phyloP scores from a whole-genome alignment of 192 early-diverging fungal species.

The Mortierella claussenii region DNA sequence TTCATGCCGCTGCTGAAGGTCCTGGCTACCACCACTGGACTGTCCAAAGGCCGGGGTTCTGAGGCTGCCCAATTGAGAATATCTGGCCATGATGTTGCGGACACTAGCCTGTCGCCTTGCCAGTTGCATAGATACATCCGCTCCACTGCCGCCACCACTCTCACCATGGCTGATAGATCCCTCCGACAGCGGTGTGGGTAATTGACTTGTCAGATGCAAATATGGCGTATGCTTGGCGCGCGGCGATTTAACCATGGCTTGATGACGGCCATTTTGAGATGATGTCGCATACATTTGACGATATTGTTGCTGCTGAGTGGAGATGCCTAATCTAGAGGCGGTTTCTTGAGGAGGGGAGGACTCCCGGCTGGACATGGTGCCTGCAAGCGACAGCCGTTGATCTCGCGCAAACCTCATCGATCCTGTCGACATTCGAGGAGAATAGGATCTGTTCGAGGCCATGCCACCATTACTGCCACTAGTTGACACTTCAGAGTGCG shows the following conservation, averaged over 20 bases:
- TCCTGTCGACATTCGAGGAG: constrained; percentile 16
- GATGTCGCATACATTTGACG: constrained; percentile 1
- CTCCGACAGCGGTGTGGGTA: background rate
- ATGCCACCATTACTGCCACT: background rate
- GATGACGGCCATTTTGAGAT: constrained; percentile 1
- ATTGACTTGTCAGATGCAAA: background rate
- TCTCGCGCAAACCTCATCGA: constrained; percentile 17
- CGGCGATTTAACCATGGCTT: background rate
- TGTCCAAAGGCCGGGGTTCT: constrained; percentile 16
- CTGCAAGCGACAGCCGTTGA: constrained; percentile 19
- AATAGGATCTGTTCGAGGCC: constrained; percentile 12
- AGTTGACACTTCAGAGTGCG: constrained; percentile 13
- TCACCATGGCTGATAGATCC: no score
- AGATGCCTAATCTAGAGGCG: background rate
- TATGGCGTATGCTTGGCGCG: constrained; percentile 1
- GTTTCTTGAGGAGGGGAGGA: constrained; percentile 13
- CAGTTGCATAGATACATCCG: background rate
- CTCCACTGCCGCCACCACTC: background rate
- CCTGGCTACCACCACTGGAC: no score
- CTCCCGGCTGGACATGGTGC: constrained; percentile 19
- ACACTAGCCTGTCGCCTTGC: constrained; percentile 27
- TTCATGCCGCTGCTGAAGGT: constrained; percentile 12
- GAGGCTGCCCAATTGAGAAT: constrained; percentile 15
- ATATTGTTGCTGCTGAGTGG: background rate
- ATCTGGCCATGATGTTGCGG: constrained; percentile 31